A percentile compares a stretch with the other conserved stretches of the same genome.
These are phyloP conservation scores for Bidens hawaiensis DNA, from an alignment of 140 eudicot genomes.

Conservation along the genomic window DNA sequence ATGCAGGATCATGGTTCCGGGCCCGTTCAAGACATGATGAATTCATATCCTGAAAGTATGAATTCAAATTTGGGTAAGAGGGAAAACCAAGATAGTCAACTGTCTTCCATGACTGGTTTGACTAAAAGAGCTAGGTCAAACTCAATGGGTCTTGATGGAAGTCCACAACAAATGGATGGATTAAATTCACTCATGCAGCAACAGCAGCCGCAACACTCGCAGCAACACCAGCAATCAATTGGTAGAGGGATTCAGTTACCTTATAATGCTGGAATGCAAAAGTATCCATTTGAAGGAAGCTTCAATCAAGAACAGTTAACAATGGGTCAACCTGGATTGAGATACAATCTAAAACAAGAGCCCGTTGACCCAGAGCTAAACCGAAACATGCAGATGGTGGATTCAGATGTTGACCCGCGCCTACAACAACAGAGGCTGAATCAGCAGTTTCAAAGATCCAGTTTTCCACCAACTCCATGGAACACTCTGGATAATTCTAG, in stretches of 20 bases:
- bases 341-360: slow-evolving; percentile 64
- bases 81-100: slow-evolving; percentile 70
- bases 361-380: slow-evolving; percentile 54
- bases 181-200: slow-evolving; percentile 60
- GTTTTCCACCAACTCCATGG: slow-evolving; percentile 71
- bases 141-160: slow-evolving; percentile 42
- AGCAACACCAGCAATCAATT: slow-evolving; percentile 38
- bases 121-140: slow-evolving; percentile 66
- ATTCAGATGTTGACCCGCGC: slow-evolving; percentile 60
- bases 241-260: slow-evolving; percentile 62
- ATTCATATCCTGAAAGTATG: slow-evolving; percentile 45
- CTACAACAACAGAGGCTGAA: slow-evolving; percentile 55
- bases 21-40: slow-evolving; percentile 62
- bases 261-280: slow-evolving; percentile 50
- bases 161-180: slow-evolving; percentile 59
- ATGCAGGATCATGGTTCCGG: slow-evolving; percentile 66
- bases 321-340: slow-evolving; percentile 55
- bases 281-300: slow-evolving; percentile 69
- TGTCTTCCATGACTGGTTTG: slow-evolving; percentile 45
- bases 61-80: slow-evolving; percentile 52
- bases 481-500: slow-evolving; percentile 64
- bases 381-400: slow-evolving; percentile 49
- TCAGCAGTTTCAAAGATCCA: slow-evolving; percentile 52
- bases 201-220: slow-evolving; percentile 34
- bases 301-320: slow-evolving; percentile 58